Percentiles rank a stretch among this genome's conserved stretches.
Conservation (phyloP, 2,329 filamentous ascomycete species). For the Scedosporium dehoogii region DNA sequence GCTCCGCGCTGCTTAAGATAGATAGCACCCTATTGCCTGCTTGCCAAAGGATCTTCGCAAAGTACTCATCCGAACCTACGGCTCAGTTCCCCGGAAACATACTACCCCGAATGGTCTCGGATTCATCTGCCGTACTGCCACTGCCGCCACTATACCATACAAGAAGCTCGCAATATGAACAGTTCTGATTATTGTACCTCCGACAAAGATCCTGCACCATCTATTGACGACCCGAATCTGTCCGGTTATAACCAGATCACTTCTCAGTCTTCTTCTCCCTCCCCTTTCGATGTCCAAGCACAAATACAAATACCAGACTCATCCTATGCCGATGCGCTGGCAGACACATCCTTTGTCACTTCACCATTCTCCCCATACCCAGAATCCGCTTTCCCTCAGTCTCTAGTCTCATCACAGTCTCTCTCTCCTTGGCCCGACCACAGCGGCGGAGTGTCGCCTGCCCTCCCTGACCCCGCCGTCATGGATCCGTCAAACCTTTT, state of each 20-base stretch:
- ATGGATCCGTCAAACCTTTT: slow-evolving; percentile 5
- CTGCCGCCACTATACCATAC: background rate
- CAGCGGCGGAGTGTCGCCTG: background rate
- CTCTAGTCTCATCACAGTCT: background rate
- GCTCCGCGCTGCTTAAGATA: background rate
- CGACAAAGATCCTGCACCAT: slow-evolving; percentile 2
- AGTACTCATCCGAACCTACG: background rate
- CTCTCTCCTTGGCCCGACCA: background rate
- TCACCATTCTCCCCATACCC: background rate
- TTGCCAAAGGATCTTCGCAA: background rate
- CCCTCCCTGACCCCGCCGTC: background rate
- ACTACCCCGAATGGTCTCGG: background rate
- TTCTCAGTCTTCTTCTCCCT: background rate
- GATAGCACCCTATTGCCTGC: background rate
- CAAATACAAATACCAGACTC: slow-evolving; percentile 1
- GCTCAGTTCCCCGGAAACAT: background rate
- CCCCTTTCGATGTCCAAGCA: slow-evolving; percentile 2
- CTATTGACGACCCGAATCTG: background rate
- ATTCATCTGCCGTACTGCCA: background rate
- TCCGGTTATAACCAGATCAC: background rate
- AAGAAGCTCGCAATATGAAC: background rate
- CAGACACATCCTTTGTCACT: slow-evolving; percentile 4
- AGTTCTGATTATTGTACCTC: slow-evolving; percentile 1
- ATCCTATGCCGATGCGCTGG: background rate
- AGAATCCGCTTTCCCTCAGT: background rate